Conservation (phyloP, 768 basidiomycete species). For the Lactifluus piperatus region DNA sequence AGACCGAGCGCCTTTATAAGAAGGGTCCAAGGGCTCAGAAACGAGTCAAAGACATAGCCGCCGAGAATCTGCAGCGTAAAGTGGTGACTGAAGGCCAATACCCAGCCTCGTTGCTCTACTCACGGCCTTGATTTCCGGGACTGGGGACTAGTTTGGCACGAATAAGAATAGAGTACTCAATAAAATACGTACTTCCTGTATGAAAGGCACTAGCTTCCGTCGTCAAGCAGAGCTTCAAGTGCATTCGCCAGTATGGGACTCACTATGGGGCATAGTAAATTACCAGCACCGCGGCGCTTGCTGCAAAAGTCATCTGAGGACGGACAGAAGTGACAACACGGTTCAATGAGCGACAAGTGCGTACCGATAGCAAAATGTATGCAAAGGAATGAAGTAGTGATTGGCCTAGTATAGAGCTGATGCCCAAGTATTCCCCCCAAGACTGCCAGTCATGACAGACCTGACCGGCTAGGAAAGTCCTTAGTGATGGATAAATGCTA, state of each 20-base stretch:
- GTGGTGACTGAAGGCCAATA: not conserved
- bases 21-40: conserved; percentile 79
- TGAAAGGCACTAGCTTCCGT: conserved; percentile 51
- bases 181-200: conserved; percentile 56
- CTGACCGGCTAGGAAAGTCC: conserved; percentile 45
- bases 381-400: conserved; percentile 58
- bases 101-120: conserved; percentile 18
- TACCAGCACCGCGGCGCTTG: conserved; percentile 55
- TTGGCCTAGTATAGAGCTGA: conserved; percentile 47
- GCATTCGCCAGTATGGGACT: conserved; percentile 22
- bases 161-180: not conserved
- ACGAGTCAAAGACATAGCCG: conserved; percentile 81
- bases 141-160: conserved; percentile 27
- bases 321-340: not conserved
- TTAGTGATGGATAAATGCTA: not conserved
- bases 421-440: conserved; percentile 53
- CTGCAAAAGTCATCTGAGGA: conserved; percentile 49
- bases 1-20: conserved; percentile 79
- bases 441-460: conserved; percentile 57
- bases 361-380: conserved; percentile 56
- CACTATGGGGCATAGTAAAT: conserved; percentile 63
- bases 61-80: conserved; percentile 49
- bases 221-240: not conserved
- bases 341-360: conserved; percentile 21
- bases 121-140: conserved; percentile 75